Evolutionary conservation across 192 early-diverging fungal species (phyloP), one percentile per base, ranked within the genome.

Genomic region (Paraglomus brasilianum): DNA sequence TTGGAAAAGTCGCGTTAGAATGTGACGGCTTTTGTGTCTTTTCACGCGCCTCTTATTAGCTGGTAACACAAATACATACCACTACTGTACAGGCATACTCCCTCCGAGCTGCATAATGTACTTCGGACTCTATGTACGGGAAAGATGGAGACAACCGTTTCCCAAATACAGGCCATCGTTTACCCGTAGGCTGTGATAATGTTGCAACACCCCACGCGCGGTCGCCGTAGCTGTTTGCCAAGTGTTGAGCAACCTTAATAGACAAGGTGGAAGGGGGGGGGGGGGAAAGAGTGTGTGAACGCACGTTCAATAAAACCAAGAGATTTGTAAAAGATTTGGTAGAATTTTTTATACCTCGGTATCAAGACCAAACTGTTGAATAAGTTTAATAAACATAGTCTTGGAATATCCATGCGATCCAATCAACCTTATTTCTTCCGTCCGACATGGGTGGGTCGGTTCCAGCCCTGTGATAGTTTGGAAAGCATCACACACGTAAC

Each of bases 291-390:
- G n/a, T n/a, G n/a, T 50, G 49, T 50, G 19, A 50, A 50, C n/a
- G 3, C 49, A 50, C 49, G 3, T n/a, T 50, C 19, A 17, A 3
- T 2, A 50, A 50, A 17, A 50, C 48, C 13, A n/a, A n/a, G n/a
- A n/a, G 3, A 50, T 3, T 17, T 50, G n/a, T n/a, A 17, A 50
- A 17, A n/a, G n/a, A n/a, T 3, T 2, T 30, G 30, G 19, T 50
- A 50, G 3, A 3, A 2, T 21, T 21, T 71, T 69, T 0, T 44
- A 41, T 47, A 75, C 87, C 55, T 93, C 92, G 0, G 90, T 87
- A 74, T 98, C 96, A 48, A 98, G 79, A 53, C 95, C 95, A 85
- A 94, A 96, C 76, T 89, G 92, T 82, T 98, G 96, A 70, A 96
- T 91, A 5, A 98, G 82, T 69, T 93, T 92, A 74, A 98, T 93